phyloP scores from a whole-genome alignment of 1,284 basidiomycete species.

The Flammula alnicola region DNA sequence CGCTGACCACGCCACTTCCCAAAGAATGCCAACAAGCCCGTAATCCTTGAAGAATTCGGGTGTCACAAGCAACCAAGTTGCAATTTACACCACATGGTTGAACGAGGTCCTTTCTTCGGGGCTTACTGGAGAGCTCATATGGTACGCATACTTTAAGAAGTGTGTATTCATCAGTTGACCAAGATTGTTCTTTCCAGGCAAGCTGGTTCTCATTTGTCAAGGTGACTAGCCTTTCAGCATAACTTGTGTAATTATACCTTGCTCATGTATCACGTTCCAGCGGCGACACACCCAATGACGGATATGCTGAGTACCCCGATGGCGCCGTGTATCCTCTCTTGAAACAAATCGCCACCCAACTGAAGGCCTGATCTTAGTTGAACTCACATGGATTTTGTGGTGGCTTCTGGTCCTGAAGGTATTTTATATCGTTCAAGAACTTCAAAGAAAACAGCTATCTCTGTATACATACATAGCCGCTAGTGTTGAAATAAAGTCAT shows the following conservation, averaged over 20 bases:
- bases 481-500: too few relatives aligned
- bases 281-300: constrained; percentile 49
- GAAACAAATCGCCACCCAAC: too few relatives aligned
- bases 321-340: constrained; percentile 40
- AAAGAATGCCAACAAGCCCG: constrained; percentile 54
- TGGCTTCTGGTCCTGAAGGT: too few relatives aligned
- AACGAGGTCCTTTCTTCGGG: constrained; percentile 53
- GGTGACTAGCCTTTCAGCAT: constrained; percentile 24
- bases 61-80: constrained; percentile 46
- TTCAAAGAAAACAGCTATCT: too few relatives aligned
- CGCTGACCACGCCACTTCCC: constrained; percentile 54
- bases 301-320: constrained; percentile 49
- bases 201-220: constrained; percentile 45
- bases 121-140: constrained; percentile 64
- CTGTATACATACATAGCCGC: too few relatives aligned
- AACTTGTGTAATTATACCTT: constrained; percentile 1
- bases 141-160: constrained; percentile 34
- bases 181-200: constrained; percentile 33
- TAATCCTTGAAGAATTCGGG: constrained; percentile 61
- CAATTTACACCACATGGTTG: constrained; percentile 57
- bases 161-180: neutral
- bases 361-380: too few relatives aligned
- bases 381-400: too few relatives aligned
- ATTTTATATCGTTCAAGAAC: too few relatives aligned
- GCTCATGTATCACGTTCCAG: constrained; percentile 27